Conservation (phyloP, 805 yeast species). For the Ogataea haglerorum region DNA sequence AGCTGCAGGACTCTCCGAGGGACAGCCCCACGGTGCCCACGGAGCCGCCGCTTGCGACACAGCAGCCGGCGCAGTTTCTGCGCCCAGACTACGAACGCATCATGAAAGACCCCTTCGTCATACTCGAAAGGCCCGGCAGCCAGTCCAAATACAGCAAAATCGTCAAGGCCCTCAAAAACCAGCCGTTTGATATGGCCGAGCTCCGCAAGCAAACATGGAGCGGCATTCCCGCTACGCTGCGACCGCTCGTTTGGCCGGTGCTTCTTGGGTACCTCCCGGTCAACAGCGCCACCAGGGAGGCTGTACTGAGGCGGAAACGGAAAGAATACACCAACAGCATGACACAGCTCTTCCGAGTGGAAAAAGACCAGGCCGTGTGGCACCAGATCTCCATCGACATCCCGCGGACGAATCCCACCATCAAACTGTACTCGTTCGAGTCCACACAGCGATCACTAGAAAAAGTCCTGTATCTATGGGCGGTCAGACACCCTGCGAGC, state of each 20-base stretch:
- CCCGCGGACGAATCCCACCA: conserved; percentile 87
- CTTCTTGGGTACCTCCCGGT: conserved; percentile 88
- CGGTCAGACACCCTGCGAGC: conserved; percentile 93
- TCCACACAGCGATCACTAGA: conserved; percentile 78
- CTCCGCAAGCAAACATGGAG: conserved; percentile 86
- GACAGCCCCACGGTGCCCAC: not conserved
- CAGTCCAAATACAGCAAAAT: conserved; percentile 64
- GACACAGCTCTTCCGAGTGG: conserved; percentile 52
- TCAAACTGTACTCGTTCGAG: conserved; percentile 64
- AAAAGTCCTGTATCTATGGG: conserved; percentile 86
- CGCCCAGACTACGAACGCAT: conserved; percentile 35
- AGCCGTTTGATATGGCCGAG: conserved; percentile 63
- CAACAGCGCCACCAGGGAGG: conserved; percentile 68
- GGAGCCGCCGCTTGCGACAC: no score
- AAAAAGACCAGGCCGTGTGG: conserved; percentile 77
- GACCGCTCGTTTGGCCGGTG: conserved; percentile 88
- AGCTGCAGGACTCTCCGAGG: conserved; percentile 8
- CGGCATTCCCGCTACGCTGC: conserved; percentile 78
- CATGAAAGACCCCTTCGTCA: conserved; percentile 41
- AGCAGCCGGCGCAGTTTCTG: conserved; percentile 22
- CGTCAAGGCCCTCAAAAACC: conserved; percentile 52
- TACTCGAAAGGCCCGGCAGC: conserved; percentile 35
- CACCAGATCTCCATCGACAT: conserved; percentile 95
- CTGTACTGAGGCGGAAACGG: conserved; percentile 73
- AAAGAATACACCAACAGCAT: conserved; percentile 81